Percentiles rank a stretch among this genome's conserved stretches.
phyloP scores from a whole-genome alignment of 1,139 yeast genomes.

The Suhomyces guaymorum region DNA sequence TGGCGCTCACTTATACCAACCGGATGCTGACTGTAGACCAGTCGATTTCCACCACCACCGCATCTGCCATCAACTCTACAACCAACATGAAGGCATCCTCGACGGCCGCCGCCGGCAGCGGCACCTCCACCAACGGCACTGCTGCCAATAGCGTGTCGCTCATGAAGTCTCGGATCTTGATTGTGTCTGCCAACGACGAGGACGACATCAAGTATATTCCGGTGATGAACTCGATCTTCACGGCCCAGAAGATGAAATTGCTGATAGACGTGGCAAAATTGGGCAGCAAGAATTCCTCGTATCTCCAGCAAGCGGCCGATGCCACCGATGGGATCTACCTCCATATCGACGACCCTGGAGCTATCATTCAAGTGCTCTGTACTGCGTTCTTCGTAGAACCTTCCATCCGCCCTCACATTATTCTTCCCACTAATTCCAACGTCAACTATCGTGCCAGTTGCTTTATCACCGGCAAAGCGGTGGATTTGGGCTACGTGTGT shows the following conservation, averaged over 20 bases:
- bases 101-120: slow-evolving; percentile 11
- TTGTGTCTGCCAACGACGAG: slow-evolving; percentile 76
- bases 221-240: slow-evolving; percentile 93
- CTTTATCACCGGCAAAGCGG: slow-evolving; percentile 82
- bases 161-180: slow-evolving; percentile 70
- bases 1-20: slow-evolving; percentile 79
- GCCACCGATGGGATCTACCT: slow-evolving; percentile 91
- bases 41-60: slow-evolving; percentile 48
- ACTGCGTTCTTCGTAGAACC: slow-evolving; percentile 86
- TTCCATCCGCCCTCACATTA: slow-evolving; percentile 66
- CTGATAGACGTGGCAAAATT: slow-evolving; percentile 90
- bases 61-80: slow-evolving; percentile 47
- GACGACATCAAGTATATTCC: slow-evolving; percentile 84
- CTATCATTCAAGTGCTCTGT: slow-evolving; percentile 64
- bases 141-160: slow-evolving; percentile 30
- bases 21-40: slow-evolving; percentile 58
- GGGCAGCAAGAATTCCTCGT: slow-evolving; percentile 69
- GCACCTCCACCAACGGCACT: slow-evolving; percentile 16
- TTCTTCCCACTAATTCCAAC: slow-evolving; percentile 80
- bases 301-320: slow-evolving; percentile 93
- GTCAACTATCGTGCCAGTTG: slow-evolving; percentile 96
- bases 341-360: slow-evolving; percentile 70
- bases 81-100: slow-evolving; percentile 26
- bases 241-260: slow-evolving; percentile 89
- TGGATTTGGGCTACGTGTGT: slow-evolving; percentile 93